Conservation (phyloP, 202 grass and related monocot genomes). For the Setaria viridis region DNA sequence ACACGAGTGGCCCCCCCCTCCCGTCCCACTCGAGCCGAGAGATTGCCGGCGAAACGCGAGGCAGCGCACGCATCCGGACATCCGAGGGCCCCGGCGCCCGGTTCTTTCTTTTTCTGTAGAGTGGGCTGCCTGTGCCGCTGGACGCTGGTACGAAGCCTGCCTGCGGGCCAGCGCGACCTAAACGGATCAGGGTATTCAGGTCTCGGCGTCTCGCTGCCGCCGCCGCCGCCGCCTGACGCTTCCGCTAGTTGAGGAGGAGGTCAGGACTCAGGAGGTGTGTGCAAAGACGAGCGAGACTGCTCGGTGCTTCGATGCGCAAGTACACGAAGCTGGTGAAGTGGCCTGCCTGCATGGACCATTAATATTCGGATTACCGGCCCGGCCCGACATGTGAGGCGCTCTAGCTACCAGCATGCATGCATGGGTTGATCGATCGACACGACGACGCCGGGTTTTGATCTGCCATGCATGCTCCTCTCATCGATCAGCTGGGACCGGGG, state of each 20-base stretch:
- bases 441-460: neutral
- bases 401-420: constrained; percentile 5
- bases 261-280: no score
- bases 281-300: neutral
- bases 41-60: neutral
- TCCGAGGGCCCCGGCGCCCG: neutral
- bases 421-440: neutral
- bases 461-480: constrained; percentile 26
- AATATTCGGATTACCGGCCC: neutral
- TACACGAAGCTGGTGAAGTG: neutral
- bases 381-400: neutral
- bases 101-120: neutral
- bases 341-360: neutral
- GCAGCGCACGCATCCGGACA: constrained; percentile 26
- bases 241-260: no score
- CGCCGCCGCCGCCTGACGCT: no score
- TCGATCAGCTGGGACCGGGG: neutral
- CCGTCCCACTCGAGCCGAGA: neutral
- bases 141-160: neutral
- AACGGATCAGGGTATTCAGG: no score
- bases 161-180: neutral
- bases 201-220: no score
- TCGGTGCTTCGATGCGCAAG: neutral
- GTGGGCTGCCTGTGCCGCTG: neutral
- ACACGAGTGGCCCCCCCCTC: neutral